Evolutionary conservation across 2,329 filamentous ascomycete species (phyloP).

Genomic region (Emmonsiellopsis sp.): DNA sequence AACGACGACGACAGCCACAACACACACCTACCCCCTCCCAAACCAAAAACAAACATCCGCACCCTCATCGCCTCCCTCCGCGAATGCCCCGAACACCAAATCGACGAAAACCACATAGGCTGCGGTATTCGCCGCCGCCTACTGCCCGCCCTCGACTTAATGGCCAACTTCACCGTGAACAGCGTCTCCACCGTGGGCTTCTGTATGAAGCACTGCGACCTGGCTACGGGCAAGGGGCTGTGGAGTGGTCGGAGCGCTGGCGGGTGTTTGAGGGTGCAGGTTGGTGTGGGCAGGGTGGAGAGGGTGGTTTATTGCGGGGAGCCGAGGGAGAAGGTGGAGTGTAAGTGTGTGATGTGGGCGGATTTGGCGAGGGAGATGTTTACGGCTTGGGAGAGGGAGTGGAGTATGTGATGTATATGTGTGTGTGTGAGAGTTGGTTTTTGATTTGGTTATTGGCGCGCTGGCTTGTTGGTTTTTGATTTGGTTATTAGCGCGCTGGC

Average conservation of each 20-base stretch:
- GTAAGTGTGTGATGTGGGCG: neutral
- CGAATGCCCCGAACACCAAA: slow-evolving; percentile 34
- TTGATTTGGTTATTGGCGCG: neutral
- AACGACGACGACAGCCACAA: slow-evolving; percentile 1
- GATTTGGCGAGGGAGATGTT: neutral
- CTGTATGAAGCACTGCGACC: slow-evolving; percentile 3
- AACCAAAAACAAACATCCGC: slow-evolving; percentile 20
- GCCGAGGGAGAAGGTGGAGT: neutral
- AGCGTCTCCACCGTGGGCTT: slow-evolving; percentile 12
- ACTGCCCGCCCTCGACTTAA: slow-evolving; percentile 28
- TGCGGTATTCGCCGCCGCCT: slow-evolving; percentile 35
- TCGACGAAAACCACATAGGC: slow-evolving; percentile 32
- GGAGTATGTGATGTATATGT: neutral
- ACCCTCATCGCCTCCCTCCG: slow-evolving; percentile 29
- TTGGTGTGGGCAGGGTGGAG: neutral
- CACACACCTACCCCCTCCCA: slow-evolving; percentile 3
- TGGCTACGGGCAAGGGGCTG: neutral
- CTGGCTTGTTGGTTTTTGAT: neutral
- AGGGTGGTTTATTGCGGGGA: neutral
- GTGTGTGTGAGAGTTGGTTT: neutral
- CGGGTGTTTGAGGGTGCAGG: neutral
- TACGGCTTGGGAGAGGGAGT: neutral
- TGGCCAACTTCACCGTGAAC: slow-evolving; percentile 29
- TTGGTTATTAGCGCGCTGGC: neutral
- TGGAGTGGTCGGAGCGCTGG: neutral